phyloP scores from a whole-genome alignment of 345 rosid species.

The Sisymbrium altissimum region DNA sequence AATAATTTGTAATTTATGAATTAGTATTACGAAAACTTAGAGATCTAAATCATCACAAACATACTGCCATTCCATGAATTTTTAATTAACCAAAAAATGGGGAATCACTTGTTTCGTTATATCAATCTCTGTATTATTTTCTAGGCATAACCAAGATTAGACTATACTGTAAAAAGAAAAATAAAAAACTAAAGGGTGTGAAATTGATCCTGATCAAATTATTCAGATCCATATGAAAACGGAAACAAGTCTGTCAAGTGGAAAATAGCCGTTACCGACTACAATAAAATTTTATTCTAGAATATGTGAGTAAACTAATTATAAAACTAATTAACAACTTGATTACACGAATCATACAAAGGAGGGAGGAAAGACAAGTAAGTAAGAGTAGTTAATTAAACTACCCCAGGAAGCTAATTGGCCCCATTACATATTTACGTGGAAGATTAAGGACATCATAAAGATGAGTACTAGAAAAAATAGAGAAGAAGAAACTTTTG shows the following conservation, averaged over 20 bases:
- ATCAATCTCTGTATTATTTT: background rate
- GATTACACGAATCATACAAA: background rate
- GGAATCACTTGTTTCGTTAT: background rate
- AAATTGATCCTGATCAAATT: background rate
- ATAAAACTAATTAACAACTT: constrained; percentile 2
- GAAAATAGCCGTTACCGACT: constrained; percentile 7
- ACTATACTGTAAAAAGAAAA: background rate
- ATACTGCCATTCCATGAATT: no score
- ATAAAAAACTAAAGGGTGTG: no score
- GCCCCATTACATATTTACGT: constrained; percentile 21
- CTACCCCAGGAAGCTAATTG: background rate
- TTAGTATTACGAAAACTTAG: background rate
- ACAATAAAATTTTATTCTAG: background rate
- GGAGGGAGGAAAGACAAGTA: background rate
- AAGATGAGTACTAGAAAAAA: constrained; percentile 7
- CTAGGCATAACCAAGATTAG: background rate
- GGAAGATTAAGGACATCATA: constrained; percentile 9
- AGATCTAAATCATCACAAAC: background rate
- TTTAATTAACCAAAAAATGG: background rate
- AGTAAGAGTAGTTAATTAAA: constrained; percentile 8
- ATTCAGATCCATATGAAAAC: background rate
- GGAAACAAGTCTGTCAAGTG: background rate
- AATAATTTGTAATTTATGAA: background rate
- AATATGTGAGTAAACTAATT: background rate
- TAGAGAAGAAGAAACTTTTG: constrained; percentile 7